These are phyloP conservation scores for Schizochytrium sp. DNA, from an alignment of 108 stramenopile genomes.

Conservation along the genomic window DNA sequence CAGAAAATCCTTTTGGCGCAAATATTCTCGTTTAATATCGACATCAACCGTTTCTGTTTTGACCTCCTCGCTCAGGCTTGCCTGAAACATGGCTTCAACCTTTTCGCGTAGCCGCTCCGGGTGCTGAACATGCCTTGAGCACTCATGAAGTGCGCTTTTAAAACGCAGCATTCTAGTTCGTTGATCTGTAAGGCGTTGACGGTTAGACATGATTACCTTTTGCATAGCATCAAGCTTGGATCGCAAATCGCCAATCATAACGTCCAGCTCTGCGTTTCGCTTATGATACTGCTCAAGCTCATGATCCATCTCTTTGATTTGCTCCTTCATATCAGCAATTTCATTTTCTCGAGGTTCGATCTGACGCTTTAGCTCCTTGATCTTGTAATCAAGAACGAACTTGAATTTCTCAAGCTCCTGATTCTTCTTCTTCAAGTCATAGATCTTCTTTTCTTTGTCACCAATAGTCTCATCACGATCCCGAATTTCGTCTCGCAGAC, in stretches of 20 bases:
- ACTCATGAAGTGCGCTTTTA: slow-evolving; percentile 68
- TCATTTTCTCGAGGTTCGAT: slow-evolving; percentile 81
- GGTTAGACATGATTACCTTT: slow-evolving; percentile 68
- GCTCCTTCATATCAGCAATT: slow-evolving; percentile 77
- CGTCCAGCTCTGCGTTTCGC: slow-evolving; percentile 76
- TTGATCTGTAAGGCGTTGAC: slow-evolving; percentile 62
- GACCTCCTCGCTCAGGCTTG: slow-evolving; percentile 70
- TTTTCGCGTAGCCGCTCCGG: slow-evolving; percentile 66
- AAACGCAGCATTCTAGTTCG: slow-evolving; percentile 63
- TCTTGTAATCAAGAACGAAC: slow-evolving; percentile 85
- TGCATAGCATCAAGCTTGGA: slow-evolving; percentile 72
- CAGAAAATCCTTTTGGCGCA: slow-evolving; percentile 74
- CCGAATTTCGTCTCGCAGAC: slow-evolving; percentile 80
- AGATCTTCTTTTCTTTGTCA: slow-evolving; percentile 80
- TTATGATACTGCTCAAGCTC: slow-evolving; percentile 82
- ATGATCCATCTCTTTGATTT: slow-evolving; percentile 82
- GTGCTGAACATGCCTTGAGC: slow-evolving; percentile 26
- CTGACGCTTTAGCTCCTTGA: slow-evolving; percentile 81
- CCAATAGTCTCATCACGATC: slow-evolving; percentile 80
- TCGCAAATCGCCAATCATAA: slow-evolving; percentile 81
- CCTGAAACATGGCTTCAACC: slow-evolving; percentile 71
- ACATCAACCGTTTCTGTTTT: slow-evolving; percentile 52
- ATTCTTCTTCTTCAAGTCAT: slow-evolving; percentile 79
- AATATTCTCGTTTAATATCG: slow-evolving; percentile 75
- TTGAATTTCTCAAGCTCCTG: slow-evolving; percentile 84